Conservation (phyloP, 1,139 yeast genomes). For the Pichia sp. region DNA sequence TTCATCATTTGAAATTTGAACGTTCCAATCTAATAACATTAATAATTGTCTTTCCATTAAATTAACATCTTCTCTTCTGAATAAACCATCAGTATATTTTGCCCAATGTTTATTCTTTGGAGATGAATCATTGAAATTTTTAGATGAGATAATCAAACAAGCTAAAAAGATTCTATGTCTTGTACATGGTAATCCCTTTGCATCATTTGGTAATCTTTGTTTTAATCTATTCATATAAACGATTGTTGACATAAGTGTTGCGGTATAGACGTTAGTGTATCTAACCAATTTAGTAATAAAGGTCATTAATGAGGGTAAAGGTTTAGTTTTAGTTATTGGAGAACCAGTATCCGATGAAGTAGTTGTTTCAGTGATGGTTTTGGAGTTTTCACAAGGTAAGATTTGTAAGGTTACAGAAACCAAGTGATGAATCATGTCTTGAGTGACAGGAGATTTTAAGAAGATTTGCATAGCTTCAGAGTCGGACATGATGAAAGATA, state of each 20-base stretch:
- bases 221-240: constrained; percentile 60
- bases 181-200: constrained; percentile 72
- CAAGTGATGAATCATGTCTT: constrained; percentile 59
- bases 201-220: constrained; percentile 56
- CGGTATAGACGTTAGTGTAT: constrained; percentile 70
- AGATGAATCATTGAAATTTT: constrained; percentile 69
- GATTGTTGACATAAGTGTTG: constrained; percentile 67
- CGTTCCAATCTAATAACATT: constrained; percentile 64
- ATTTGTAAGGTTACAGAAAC: constrained; percentile 60
- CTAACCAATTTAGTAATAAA: constrained; percentile 65
- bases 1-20: constrained; percentile 50
- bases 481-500: constrained; percentile 35
- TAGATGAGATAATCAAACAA: constrained; percentile 64
- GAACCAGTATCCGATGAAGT: constrained; percentile 36
- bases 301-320: constrained; percentile 66
- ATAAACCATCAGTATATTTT: constrained; percentile 65
- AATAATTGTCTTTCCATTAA: constrained; percentile 75
- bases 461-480: constrained; percentile 51
- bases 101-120: constrained; percentile 79
- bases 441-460: constrained; percentile 52
- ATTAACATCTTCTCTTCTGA: constrained; percentile 61
- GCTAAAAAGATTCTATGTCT: constrained; percentile 72
- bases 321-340: constrained; percentile 31
- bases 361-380: constrained; percentile 27
- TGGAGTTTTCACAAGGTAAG: constrained; percentile 46